Percentiles rank a stretch among this genome's conserved stretches.
Evolutionary conservation across 1,284 basidiomycete genomes (phyloP).

Genomic region (Heterobasidion annosum): DNA sequence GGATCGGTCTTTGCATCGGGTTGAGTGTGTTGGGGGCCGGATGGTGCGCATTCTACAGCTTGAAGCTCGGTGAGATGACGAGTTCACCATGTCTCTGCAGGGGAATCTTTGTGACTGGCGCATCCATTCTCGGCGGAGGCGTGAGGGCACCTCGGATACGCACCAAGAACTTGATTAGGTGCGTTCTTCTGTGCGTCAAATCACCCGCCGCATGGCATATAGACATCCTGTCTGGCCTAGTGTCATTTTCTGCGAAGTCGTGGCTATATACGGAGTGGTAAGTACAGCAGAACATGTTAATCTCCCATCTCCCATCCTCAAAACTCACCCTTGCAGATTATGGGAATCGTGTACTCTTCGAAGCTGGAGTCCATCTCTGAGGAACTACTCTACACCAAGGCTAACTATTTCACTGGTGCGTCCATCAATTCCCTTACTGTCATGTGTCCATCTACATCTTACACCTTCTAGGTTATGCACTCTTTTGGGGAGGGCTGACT

Average conservation of each 20-base stretch:
- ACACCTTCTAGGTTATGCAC: conserved; percentile 57
- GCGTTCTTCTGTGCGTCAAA: conserved; percentile 14
- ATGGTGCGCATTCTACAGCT: conserved; percentile 52
- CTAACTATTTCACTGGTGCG: conserved; percentile 86
- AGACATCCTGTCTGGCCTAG: conserved; percentile 29
- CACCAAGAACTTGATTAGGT: conserved; percentile 98
- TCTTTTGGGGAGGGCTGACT: conserved; percentile 93
- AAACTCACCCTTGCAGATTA: conserved; percentile 47
- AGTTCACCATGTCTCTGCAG: conserved; percentile 30
- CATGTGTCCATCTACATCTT: not conserved
- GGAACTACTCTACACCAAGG: conserved; percentile 59
- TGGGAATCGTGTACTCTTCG: conserved; percentile 88
- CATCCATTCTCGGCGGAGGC: conserved; percentile 93
- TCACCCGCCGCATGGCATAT: not conserved
- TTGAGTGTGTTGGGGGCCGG: conserved; percentile 91
- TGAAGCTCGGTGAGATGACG: not conserved
- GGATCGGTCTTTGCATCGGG: conserved; percentile 91
- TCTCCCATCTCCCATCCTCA: not conserved
- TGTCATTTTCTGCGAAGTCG: conserved; percentile 99
- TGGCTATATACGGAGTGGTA: conserved; percentile 93
- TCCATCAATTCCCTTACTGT: conserved; percentile 3
- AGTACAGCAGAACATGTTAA: conserved; percentile 20
- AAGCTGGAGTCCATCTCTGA: conserved; percentile 62
- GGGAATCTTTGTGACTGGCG: conserved; percentile 96
- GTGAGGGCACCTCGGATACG: conserved; percentile 91